These are phyloP conservation scores for Fusarium sp. DNA, from an alignment of 2,329 filamentous ascomycete species.

Conservation along the genomic window DNA sequence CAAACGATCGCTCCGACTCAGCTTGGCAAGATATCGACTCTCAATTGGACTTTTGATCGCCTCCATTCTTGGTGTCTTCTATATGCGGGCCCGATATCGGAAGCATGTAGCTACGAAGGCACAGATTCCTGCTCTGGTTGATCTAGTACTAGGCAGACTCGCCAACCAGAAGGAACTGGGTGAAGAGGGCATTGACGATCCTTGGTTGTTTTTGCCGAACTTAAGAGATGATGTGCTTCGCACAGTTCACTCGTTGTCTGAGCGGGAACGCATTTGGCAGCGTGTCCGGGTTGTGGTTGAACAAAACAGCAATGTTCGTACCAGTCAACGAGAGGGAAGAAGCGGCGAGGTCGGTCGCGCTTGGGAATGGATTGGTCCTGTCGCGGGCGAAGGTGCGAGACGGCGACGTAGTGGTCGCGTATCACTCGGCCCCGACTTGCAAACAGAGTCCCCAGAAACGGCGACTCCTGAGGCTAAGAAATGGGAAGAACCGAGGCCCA, in stretches of 20 bases:
- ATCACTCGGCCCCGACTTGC: constrained; percentile 61
- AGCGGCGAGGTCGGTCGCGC: constrained; percentile 77
- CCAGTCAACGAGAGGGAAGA: constrained; percentile 76
- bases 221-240: constrained; percentile 92
- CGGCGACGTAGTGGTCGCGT: constrained; percentile 68
- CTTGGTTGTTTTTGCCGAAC: constrained; percentile 89
- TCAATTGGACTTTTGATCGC: constrained; percentile 78
- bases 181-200: constrained; percentile 76
- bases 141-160: constrained; percentile 86
- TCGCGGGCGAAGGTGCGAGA: constrained; percentile 61
- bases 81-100: constrained; percentile 75
- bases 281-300: constrained; percentile 89
- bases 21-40: constrained; percentile 90
- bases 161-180: constrained; percentile 88
- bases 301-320: constrained; percentile 92
- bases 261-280: constrained; percentile 87
- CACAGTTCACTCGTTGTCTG: constrained; percentile 81
- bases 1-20: constrained; percentile 83
- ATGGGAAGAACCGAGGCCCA: constrained; percentile 61
- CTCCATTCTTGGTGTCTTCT: constrained; percentile 67
- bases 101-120: constrained; percentile 76
- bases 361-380: constrained; percentile 79
- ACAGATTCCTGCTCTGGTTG: constrained; percentile 86
- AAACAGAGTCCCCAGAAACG: constrained; percentile 53
- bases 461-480: constrained; percentile 52